Evolutionary conservation across 2,329 filamentous ascomycete genomes (phyloP).

Genomic region (Penicillium sp.): DNA sequence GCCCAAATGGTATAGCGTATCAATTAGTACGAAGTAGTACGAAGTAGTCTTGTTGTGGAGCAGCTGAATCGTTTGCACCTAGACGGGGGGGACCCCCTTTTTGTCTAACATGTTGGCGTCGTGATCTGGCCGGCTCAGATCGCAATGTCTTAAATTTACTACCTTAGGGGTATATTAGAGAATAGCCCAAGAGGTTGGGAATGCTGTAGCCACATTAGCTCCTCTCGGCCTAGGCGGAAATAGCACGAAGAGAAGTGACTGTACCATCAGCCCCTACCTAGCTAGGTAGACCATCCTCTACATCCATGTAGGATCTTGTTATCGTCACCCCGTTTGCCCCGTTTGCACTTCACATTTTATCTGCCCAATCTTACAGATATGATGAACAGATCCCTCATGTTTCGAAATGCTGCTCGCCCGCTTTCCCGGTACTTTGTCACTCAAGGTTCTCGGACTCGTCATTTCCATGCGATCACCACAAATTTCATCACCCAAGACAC

Average conservation of each 20-base stretch:
- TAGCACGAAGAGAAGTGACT: background rate
- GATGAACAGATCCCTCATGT: slow-evolving; percentile 7
- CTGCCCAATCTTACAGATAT: background rate
- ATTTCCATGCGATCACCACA: slow-evolving; percentile 26
- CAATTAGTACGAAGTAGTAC: background rate
- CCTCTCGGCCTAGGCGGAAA: background rate
- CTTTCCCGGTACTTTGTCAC: slow-evolving; percentile 1
- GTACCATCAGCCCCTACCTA: background rate
- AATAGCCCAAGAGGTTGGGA: background rate
- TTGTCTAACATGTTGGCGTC: background rate
- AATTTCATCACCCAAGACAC: slow-evolving; percentile 22
- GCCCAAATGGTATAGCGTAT: background rate
- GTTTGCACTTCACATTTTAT: background rate
- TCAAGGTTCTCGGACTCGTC: slow-evolving; percentile 7
- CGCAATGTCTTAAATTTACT: background rate
- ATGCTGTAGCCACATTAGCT: background rate
- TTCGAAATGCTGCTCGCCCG: slow-evolving; percentile 14
- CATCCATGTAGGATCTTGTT: too few relatives aligned
- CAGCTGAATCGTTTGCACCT: background rate
- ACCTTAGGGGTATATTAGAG: background rate
- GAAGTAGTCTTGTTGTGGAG: background rate
- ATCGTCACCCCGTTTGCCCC: too few relatives aligned
- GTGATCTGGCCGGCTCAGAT: background rate
- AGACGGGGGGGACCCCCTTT: background rate
- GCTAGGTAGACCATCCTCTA: background rate